These are phyloP conservation scores for Trichophyton benhamiae DNA, from an alignment of 2,329 filamentous ascomycete species.

Conservation along the genomic window DNA sequence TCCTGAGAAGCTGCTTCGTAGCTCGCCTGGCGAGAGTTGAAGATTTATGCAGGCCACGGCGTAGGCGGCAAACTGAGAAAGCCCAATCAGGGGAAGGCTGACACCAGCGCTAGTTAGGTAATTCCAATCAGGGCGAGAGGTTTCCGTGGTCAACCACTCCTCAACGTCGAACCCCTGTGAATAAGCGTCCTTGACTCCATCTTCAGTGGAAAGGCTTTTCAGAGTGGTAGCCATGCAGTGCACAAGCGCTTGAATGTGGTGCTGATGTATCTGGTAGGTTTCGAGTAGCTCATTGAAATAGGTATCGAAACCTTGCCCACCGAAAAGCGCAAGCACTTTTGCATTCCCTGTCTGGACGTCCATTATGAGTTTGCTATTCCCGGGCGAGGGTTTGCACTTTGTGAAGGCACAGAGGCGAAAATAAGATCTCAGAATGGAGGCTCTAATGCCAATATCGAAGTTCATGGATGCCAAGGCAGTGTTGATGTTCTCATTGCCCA, in stretches of 20 bases:
- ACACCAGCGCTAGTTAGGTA: conserved; percentile 91
- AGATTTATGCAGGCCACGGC: background rate
- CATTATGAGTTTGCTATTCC: background rate
- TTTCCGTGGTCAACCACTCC: conserved; percentile 78
- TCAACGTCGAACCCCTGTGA: conserved; percentile 93
- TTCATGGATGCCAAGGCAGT: background rate
- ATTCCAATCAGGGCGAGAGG: conserved; percentile 82
- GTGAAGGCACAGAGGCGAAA: conserved; percentile 18
- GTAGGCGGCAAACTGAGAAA: conserved; percentile 72
- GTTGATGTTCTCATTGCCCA: conserved; percentile 1
- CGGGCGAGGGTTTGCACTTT: background rate
- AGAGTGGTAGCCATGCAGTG: conserved; percentile 70
- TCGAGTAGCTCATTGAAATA: conserved; percentile 97
- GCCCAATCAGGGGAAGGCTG: conserved; percentile 87
- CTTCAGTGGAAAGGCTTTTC: conserved; percentile 69
- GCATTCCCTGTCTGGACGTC: conserved; percentile 45
- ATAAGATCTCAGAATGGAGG: conserved; percentile 11
- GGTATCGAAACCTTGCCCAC: conserved; percentile 95
- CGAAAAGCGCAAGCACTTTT: conserved; percentile 85
- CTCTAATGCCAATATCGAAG: background rate
- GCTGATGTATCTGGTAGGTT: conserved; percentile 80
- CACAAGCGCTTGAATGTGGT: conserved; percentile 79
- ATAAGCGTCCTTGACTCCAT: conserved; percentile 86
- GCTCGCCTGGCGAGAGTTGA: background rate
- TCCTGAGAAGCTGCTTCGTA: conserved; percentile 43